Evolutionary conservation across 2,329 filamentous ascomycete species (phyloP), one percentile per base, ranked within the genome.

Genomic region (Sporothrix brunneoviolacea): DNA sequence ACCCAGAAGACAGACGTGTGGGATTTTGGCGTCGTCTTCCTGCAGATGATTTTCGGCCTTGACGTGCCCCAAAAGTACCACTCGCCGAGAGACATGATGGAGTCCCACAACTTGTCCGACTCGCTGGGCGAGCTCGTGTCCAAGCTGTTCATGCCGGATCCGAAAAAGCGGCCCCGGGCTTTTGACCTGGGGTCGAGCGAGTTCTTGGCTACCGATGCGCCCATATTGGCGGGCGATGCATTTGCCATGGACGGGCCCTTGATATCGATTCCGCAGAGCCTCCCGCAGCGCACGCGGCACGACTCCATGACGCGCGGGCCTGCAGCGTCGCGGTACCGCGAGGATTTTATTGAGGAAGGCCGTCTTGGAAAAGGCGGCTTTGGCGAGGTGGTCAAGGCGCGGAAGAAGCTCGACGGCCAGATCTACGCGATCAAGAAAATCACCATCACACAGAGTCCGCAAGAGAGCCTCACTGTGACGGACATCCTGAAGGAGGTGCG

Each of bases 361-460:
- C 81, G 87, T 4, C 74, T 98, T 12, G 93, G 93, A 3, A 94
- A 91, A 64, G 93, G 93, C 38, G 93, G 91, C 0, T 98, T 95
- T 68, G 93, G 93, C 5, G 89, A 96, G 68, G 93, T 98, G 19
- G 89, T 97, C 50, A 94, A 95, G 65, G 91, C 91, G 3, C 81
- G 91, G 28, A 95, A 95, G 66, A 95, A 93, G 69, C 80, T 96
- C 4, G 93, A 97, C 64, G 88, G 88, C 1, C 87, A 91, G 52
- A 84, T 94, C 38, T 98, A 97, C 67, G 93, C 93, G 16, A 88
- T 98, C 64, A 98, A 98, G 66, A 96, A 97, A 65, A 93, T 98
- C 55, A 88, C 83, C 1, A 93, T 98, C 55, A 88, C 83, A 1
- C 88, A 93, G 58, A 84, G 84, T 46, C 88, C 88, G 1, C 79